Evolutionary conservation across 495 filamentous ascomycete species (phyloP), one percentile per base, ranked within the genome.

Genomic region (Eremomyces bilateralis): DNA sequence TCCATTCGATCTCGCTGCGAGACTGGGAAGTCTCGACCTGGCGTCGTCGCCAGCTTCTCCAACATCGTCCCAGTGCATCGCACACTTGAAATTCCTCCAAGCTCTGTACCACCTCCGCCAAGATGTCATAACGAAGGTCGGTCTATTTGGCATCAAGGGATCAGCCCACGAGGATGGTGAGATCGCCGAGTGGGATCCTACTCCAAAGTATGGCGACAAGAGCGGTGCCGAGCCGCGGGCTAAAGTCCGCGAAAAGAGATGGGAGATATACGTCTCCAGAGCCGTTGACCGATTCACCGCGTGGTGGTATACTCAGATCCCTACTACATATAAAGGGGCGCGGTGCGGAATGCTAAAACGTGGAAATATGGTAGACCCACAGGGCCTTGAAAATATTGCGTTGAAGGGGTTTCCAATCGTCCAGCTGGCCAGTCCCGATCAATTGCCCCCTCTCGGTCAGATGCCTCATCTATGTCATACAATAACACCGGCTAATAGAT

Each of bases 31-130:
- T 10, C 15, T 33, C 6, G 15, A 33, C 16, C 16, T 33, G 10
- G 6, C 30, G 30, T 10, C 8, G 16, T 12, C 16, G 8, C 10
- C 27, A 8, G 18, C 37, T 38, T 15, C 13, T 39, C 28, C 32
- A 22, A 57, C 52, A 6, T 33, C 38, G 10, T 52, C 60, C 33
- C 50, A 67, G 30, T 81, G 75, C 44, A 62, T 81, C 8, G 74
- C 68, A 4, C 81, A 91, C 51, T 61, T 90, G 3, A 81, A 79
- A 52, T 57, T 91, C 5, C 63, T 91, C 6, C 67, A 70, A 35
- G 66, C 69, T 13, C 67, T 90, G 39, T 61, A 76, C 41, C 58
- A 58, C 29, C 51, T 90, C 37, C 74, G 73, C 34, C 68, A 82
- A 39, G 60, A 65, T 10, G 51, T 81, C 20, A 64, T 65, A 1